phyloP scores from a whole-genome alignment of 352 stramenopile species.

The Phytophthora hybrid region DNA sequence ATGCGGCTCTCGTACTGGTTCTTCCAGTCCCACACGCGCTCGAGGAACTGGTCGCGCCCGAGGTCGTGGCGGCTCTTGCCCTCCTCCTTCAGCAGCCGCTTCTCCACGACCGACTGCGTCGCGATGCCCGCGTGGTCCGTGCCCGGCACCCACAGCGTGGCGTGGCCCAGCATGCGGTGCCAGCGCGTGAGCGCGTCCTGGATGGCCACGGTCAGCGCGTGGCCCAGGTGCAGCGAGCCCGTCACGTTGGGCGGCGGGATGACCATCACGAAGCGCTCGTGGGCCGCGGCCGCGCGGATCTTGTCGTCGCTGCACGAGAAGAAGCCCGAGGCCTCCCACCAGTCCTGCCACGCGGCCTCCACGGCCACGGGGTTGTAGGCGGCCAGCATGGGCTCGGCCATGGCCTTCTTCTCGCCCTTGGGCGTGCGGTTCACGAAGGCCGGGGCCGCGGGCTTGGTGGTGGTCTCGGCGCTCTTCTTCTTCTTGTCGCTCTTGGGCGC shows the following conservation, averaged over 20 bases:
- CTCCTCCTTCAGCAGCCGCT: conserved; percentile 87
- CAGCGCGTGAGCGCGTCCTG: conserved; percentile 98
- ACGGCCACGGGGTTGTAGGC: conserved; percentile 97
- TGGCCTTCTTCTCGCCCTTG: conserved; percentile 96
- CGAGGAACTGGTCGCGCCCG: conserved; percentile 94
- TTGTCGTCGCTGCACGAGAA: conserved; percentile 94
- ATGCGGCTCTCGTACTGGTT: conserved; percentile 91
- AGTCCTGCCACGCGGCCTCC: conserved; percentile 98
- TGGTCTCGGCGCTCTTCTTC: conserved; percentile 82
- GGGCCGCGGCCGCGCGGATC: conserved; percentile 71
- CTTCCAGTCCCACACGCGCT: conserved; percentile 98
- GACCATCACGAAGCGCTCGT: conserved; percentile 98
- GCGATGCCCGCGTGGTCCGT: conserved; percentile 99
- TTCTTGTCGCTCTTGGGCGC: conserved; percentile 90
- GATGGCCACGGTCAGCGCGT: conserved; percentile 98
- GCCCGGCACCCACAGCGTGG: conserved; percentile 98
- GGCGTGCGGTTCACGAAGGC: conserved; percentile 94
- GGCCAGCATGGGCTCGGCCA: conserved; percentile 90
- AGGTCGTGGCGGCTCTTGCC: conserved; percentile 88
- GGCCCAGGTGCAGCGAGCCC: conserved; percentile 96
- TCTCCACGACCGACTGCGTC: conserved; percentile 95
- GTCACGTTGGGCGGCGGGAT: conserved; percentile 90
- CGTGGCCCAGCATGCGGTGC: conserved; percentile 98
- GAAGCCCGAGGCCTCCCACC: conserved; percentile 97
- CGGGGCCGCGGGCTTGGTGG: conserved; percentile 27